Evolutionary conservation across 148 eudicot genomes (phyloP).

Genomic region (Fagopyrum tataricum): DNA sequence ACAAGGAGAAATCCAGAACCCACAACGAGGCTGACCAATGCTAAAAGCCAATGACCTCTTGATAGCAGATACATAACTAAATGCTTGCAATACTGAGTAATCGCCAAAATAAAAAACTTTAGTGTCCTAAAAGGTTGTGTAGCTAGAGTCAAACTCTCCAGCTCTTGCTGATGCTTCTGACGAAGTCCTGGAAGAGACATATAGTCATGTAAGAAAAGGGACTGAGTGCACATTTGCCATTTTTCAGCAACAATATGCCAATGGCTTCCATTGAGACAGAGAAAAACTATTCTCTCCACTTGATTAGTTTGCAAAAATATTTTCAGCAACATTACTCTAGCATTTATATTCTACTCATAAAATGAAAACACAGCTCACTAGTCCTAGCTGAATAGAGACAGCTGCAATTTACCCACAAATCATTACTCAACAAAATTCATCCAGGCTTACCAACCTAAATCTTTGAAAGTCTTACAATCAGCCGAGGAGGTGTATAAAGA

Average conservation of each 20-base stretch:
- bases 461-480: neutral
- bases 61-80: slow-evolving; percentile 53
- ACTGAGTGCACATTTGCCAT: neutral
- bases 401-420: neutral
- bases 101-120: slow-evolving; percentile 62
- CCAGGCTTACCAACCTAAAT: neutral
- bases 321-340: neutral
- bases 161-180: slow-evolving; percentile 60
- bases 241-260: neutral
- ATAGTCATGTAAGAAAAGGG: slow-evolving; percentile 13
- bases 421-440: neutral
- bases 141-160: slow-evolving; percentile 63
- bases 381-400: neutral
- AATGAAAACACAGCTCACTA: neutral
- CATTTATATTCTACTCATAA: slow-evolving; percentile 1
- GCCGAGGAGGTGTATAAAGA: neutral
- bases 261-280: neutral
- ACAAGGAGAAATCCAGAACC: slow-evolving; percentile 38
- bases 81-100: slow-evolving; percentile 47
- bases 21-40: slow-evolving; percentile 39
- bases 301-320: neutral
- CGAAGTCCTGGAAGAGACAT: slow-evolving; percentile 50
- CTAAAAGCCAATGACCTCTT: slow-evolving; percentile 60
- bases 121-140: slow-evolving; percentile 71
- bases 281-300: neutral